These are phyloP conservation scores for Dothistroma septosporum DNA, from an alignment of 2,329 filamentous ascomycete genomes.

Conservation along the genomic window DNA sequence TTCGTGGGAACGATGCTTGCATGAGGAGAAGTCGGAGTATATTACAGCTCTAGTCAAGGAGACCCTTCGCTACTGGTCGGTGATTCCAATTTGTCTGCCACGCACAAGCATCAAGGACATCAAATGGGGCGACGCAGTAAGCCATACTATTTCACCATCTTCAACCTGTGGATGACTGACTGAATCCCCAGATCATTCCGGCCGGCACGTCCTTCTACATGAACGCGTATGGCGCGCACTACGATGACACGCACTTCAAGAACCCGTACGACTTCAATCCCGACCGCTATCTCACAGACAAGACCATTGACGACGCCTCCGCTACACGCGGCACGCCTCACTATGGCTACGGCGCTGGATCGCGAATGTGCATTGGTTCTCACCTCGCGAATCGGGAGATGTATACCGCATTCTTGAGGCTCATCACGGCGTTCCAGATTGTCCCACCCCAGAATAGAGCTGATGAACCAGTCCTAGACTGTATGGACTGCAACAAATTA, in stretches of 20 bases:
- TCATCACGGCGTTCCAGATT: conserved; percentile 48
- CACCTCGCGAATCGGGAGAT: conserved; percentile 40
- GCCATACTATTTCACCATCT: conserved; percentile 41
- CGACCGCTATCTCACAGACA: conserved; percentile 62
- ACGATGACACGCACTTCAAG: conserved; percentile 65
- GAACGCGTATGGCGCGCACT: conserved; percentile 72
- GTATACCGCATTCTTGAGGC: conserved; percentile 47
- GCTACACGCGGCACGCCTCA: conserved; percentile 44
- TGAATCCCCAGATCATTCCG: conserved; percentile 55
- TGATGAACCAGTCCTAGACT: conserved; percentile 44
- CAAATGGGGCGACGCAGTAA: conserved; percentile 59
- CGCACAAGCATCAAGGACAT: conserved; percentile 69
- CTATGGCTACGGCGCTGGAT: conserved; percentile 46
- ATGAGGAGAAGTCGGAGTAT: conserved; percentile 73
- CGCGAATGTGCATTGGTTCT: conserved; percentile 40
- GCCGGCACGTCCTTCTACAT: conserved; percentile 77
- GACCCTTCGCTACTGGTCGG: conserved; percentile 71
- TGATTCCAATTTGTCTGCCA: conserved; percentile 74
- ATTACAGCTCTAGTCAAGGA: conserved; percentile 76
- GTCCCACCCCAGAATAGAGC: conserved; percentile 38
- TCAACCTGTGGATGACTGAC: conserved; percentile 24
- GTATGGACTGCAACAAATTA: conserved; percentile 44
- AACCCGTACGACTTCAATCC: conserved; percentile 61
- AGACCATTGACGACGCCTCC: conserved; percentile 39
- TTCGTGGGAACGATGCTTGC: conserved; percentile 69